Evolutionary conservation across 2,329 filamentous ascomycete species (phyloP), one percentile per base, ranked within the genome.

Genomic region (Cladosporium sp.): DNA sequence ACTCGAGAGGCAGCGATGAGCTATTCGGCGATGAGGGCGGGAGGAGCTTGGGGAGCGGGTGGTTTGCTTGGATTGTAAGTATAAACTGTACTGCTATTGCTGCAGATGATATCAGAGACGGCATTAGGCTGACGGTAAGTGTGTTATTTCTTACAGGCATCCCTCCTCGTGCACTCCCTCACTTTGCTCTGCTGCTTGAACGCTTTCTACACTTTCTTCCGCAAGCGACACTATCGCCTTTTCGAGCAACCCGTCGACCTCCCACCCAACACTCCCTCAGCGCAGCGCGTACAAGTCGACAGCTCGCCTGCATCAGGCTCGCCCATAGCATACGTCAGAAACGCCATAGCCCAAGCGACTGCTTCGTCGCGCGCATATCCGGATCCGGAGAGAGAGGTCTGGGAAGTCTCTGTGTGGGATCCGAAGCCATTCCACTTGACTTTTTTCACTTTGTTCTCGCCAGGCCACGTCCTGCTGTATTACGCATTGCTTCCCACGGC

Each of bases 391-490:
- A 80, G 85, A 9, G 91, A 99, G 68, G 93, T 99, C 8, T 99
- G 93, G 93, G 91, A 99, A 69, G 72, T 99, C 43, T 81, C 86
- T 1, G 79, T 97, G 6, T 99, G 93, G 93, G 91, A 97, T 66
- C 93, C 95, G 29, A 80, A 92, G 41, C 89, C 91, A 2, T 78
- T 95, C 30, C 89, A 84, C 40, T 72, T 97, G 47, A 83, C 85
- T 32, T 74, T 97, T 2, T 90, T 96, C 64, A 93, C 89, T 61
- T 75, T 93, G 36, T 97, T 99, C 73, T 95, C 91, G 61, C 93
- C 93, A 0, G 88, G 89, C 0, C 95, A 99, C 70, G 80, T 95
- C n/a, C 73, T 96, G 42, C 80, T 96, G 22, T 96, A 99, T 71
- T 86, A 85, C 76, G 78, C 96, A 27, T 91, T 92, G 60, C 78